Percentiles rank a stretch among this genome's conserved stretches.
These are phyloP conservation scores for Solanum stenotomum DNA, from an alignment of 257 asterid species.

Conservation along the genomic window DNA sequence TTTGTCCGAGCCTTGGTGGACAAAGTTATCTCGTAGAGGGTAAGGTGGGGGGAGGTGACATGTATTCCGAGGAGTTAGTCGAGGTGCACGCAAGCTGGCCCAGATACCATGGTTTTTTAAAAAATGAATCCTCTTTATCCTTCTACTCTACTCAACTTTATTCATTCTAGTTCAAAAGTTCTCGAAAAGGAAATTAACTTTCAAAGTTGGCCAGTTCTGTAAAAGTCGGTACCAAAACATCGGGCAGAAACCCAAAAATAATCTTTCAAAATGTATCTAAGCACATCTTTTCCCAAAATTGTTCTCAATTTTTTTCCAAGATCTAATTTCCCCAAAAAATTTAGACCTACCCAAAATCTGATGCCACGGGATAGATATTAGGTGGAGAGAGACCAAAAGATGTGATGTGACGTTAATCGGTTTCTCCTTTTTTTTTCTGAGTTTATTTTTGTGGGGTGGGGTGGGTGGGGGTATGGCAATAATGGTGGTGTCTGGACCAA, in stretches of 20 bases:
- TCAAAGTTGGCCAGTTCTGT: background rate
- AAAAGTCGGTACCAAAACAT: background rate
- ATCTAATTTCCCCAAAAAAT: background rate
- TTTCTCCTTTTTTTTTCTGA: background rate
- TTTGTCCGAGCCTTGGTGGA: background rate
- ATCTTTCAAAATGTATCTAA: background rate
- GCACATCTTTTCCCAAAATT: background rate
- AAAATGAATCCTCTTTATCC: background rate
- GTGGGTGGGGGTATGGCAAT: background rate
- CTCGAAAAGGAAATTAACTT: background rate
- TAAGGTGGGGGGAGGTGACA: background rate
- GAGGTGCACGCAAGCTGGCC: background rate
- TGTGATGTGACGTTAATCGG: background rate
- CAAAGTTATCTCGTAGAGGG: background rate
- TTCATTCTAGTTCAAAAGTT: background rate
- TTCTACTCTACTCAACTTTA: background rate
- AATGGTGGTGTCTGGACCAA: background rate
- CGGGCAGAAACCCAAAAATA: background rate
- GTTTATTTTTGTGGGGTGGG: background rate
- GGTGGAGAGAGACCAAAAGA: background rate
- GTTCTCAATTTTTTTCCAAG: background rate
- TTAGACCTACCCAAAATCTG: background rate
- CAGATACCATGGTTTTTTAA: background rate
- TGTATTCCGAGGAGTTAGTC: background rate
- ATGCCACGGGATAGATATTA: background rate